Base-by-base conservation (phyloP, 345 rosid species). In the Eucalyptus coolabah region DNA sequence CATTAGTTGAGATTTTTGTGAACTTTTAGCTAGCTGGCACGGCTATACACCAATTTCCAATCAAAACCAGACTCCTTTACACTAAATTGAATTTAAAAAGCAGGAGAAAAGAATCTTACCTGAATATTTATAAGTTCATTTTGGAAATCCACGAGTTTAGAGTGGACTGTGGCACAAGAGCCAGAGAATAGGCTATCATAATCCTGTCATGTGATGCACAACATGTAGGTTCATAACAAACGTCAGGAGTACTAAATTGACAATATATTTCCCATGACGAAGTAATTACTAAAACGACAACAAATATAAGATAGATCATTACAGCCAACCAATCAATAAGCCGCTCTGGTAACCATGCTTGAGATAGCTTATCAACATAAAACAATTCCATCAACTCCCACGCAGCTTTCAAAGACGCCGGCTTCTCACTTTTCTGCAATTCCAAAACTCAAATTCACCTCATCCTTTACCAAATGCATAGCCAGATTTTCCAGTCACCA, bases 311-410 rank as follows among this genome's bases (percentile, higher is more conserved):
- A 89, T 92, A 92, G 92, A 89, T 69, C 93, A 90, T 96, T 98
- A 98, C 99, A 93, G 98, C 94, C 92, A 98, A 92, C 99, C 99
- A 98, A 93, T 98, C 98, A 67, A 95, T 92, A 49, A 98, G 95
- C 65, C 94, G 95, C 90, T 97, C 99, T 4, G 98, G 98, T 59
- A 97, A 89, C 97, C 98, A 98, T 50, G 97, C 89, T 87, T 94
- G 94, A 93, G 95, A 95, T 42, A 94, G 91, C 91, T 91, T 96
- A 90, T 97, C 98, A 17, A 93, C 98, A 92, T 95, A 97, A 92
- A 97, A 95, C 69, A 96, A 91, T 87, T 98, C 99, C 97, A 98
- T 94, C 93, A 98, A 93, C 94, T 96, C 98, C 99, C 99, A 98
- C 9, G 98, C 99, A 89, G 98, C 99, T 93, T 95, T 97, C 90